Base-by-base conservation (phyloP, 1,139 yeast genomes). In the Geotrichum bryndzae region DNA sequence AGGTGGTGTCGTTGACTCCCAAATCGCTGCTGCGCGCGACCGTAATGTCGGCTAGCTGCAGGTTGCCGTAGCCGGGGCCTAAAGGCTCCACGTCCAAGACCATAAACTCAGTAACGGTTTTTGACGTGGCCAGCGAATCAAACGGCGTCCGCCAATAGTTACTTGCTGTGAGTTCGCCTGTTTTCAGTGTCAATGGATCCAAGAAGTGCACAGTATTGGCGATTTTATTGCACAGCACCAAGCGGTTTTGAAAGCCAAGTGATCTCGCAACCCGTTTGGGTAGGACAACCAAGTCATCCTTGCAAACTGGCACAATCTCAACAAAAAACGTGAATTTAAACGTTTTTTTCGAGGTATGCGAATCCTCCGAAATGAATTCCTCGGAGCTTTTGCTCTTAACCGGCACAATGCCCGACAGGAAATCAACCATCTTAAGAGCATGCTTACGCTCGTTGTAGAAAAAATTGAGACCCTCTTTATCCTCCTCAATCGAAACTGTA, bases 261-360 rank as follows among this genome's bases (percentile, higher is more conserved):
- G 90, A 83, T 67, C 85, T 84, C 2, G 99, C 97, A 67, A 92
- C 76, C 70, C 86, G 86, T 73, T 87, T 87, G 38, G 99, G 99
- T 67, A 95, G 80, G 52, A 94, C 91, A 50, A 95, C 96, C 69
- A 95, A 80, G 73, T 95, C 99, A 73, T 94, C 99, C 75, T 95
- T 88, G 82, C 99, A 94, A 58, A 95, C 86, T 25, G 99, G 99
- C 6, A 90, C 96, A 68, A 95, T 86, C 77, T 95, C 99, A 57
- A 92, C 88, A 23, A 97, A 90, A 72, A 81, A 92, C 8, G 98
- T 83, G 73, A 91, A 95, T 77, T 95, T 95, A 78, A 89, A 94
- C 60, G 86, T 83, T 51, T 96, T 85, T 25, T 88, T 80, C 70
- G 97, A 94, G 1, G 96, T 87, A 69, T 95, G 98, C 53, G 88